These are phyloP conservation scores for Purpureocillium lavendulum DNA, from an alignment of 2,329 filamentous ascomycete species.

Conservation along the genomic window DNA sequence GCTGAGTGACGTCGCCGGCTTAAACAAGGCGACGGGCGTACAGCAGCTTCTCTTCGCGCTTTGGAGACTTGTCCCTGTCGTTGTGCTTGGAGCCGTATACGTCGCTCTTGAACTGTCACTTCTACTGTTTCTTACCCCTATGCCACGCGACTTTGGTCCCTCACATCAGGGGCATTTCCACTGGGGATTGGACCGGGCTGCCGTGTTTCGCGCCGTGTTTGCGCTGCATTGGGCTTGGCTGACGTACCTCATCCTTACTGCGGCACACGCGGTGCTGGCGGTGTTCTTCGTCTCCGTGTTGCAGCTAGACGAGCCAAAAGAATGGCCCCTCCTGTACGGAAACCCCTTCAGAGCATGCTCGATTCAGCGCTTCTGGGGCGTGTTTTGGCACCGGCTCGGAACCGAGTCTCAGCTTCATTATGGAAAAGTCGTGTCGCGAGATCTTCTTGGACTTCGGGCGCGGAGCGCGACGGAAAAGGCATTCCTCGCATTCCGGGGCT, in stretches of 20 bases:
- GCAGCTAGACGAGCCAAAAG: slow-evolving; percentile 8
- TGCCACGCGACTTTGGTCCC: too few species aligned
- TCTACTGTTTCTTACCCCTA: too few species aligned
- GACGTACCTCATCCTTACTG: slow-evolving; percentile 7
- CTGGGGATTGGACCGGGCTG: neutral
- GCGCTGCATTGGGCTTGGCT: slow-evolving; percentile 9
- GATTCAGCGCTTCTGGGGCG: slow-evolving; percentile 14
- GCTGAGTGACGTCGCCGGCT: too few species aligned
- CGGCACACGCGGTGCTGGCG: slow-evolving; percentile 6
- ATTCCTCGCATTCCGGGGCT: slow-evolving; percentile 5
- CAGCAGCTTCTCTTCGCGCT: too few species aligned
- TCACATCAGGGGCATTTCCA: too few species aligned
- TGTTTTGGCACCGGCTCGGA: slow-evolving; percentile 12
- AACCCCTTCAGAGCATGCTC: slow-evolving; percentile 8
- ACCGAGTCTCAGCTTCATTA: slow-evolving; percentile 1
- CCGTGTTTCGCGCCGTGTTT: slow-evolving; percentile 1
- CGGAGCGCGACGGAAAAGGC: too few species aligned
- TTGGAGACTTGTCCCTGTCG: too few species aligned
- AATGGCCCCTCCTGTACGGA: slow-evolving; percentile 14
- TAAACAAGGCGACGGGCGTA: too few species aligned
- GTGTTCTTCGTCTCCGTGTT: slow-evolving; percentile 12
- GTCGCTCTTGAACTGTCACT: too few species aligned
- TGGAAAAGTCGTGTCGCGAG: neutral
- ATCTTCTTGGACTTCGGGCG: too few species aligned
- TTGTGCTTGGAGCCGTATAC: too few species aligned